These are phyloP conservation scores for Salix exigua DNA, from an alignment of 345 rosid genomes.

Conservation along the genomic window DNA sequence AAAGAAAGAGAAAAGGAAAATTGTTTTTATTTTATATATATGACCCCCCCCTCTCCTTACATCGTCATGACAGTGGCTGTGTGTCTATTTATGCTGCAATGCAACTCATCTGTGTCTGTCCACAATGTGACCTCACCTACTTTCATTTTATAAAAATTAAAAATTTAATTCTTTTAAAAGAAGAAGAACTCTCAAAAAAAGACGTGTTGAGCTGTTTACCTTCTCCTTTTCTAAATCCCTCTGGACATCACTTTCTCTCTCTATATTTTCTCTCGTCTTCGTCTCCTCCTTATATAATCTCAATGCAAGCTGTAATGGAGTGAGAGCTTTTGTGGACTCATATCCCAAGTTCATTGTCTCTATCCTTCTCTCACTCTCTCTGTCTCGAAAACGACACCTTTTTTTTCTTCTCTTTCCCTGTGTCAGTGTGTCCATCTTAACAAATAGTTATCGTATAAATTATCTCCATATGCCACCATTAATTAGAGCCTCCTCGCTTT, in stretches of 20 bases:
- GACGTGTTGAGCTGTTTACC: slow-evolving; percentile 78
- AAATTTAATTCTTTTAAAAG: background rate
- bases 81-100: background rate
- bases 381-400: background rate
- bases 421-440: background rate
- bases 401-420: background rate
- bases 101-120: background rate
- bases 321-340: slow-evolving; percentile 15
- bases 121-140: too few species aligned
- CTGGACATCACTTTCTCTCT: slow-evolving; percentile 8
- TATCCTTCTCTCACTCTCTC: background rate
- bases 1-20: too few species aligned
- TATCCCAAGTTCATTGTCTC: background rate
- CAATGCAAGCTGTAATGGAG: slow-evolving; percentile 48
- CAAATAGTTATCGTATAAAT: slow-evolving; percentile 1
- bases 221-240: slow-evolving; percentile 17
- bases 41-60: background rate
- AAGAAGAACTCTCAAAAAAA: slow-evolving; percentile 24
- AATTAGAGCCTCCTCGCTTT: slow-evolving; percentile 29
- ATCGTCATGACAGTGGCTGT: slow-evolving; percentile 7
- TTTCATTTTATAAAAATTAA: too few species aligned
- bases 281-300: slow-evolving; percentile 1
- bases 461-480: slow-evolving; percentile 25
- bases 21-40: too few species aligned
- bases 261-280: background rate